Evolutionary conservation across 306 rosid species (phyloP), one percentile per base, ranked within the genome.

Genomic region (Albizia julibrissin): DNA sequence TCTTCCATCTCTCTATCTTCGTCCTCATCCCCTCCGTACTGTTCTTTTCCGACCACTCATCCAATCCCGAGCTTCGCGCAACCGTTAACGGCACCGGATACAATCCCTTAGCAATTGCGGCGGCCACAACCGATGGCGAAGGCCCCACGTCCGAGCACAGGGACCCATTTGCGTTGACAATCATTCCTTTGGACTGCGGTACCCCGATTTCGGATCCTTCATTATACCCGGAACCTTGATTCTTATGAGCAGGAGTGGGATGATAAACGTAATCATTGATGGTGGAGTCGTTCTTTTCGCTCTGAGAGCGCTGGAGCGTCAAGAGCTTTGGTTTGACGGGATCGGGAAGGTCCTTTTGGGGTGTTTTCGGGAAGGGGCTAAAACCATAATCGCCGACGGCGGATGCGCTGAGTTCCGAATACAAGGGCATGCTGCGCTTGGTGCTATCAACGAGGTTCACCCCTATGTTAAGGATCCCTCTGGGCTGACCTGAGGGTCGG

Each of bases 1-100:
- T 76, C 66, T 88, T 76, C 99, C 99, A 95, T 62, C 89, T 80
- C 77, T 89, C 91, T 0, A 93, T 93, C 86, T 95, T 95, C 12
- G 91, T 88, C 83, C 80, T 91, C 31, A 93, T 79, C 49, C 90
- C 93, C 46, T 89, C 95, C 8, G 86, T 77, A 31, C 87, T 79
- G 11, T 75, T 90, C 15, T 83, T 66, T 81, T 87, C 92, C 42
- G 89, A 67, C 95, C 98, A 91, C 2, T 81, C 96, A 3, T 89
- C 95, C 44, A 86, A 11, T 27, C 62, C 33, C 3, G 91, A 87
- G 66, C 86, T 89, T 10, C 83, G 87, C 0, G 66, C 40, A n/a
- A 21, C 40, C 14, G 80, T 34, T 0, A 50, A 27, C 1, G 87
- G 79, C 61, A 52, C 34, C 4, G 85, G 91, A 46, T 90, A 89